These are phyloP conservation scores for Parastagonospora avenae DNA, from an alignment of 2,329 filamentous ascomycete genomes.

Conservation along the genomic window DNA sequence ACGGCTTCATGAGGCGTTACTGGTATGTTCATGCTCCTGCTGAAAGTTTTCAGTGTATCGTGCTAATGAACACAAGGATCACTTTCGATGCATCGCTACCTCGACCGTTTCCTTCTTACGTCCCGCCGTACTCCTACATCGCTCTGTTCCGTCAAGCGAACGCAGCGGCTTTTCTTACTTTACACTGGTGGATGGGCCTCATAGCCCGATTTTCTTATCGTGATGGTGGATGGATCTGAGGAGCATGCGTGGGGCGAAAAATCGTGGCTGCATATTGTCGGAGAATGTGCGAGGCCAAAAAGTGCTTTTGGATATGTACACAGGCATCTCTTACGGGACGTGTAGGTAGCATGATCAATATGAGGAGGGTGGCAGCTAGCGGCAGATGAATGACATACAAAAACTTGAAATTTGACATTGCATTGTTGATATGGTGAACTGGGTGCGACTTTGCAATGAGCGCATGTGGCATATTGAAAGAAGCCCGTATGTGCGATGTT, in stretches of 20 bases:
- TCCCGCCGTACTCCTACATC: not conserved
- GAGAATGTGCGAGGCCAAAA: slow-evolving; percentile 2
- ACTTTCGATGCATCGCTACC: not conserved
- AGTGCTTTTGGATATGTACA: slow-evolving; percentile 4
- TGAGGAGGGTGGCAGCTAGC: not conserved
- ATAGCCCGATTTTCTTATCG: not conserved
- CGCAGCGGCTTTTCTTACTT: not conserved
- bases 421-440: not conserved
- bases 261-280: not conserved
- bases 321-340: not conserved
- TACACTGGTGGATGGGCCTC: not conserved
- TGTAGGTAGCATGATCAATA: not conserved
- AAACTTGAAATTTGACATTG: not conserved
- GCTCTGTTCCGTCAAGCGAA: not conserved
- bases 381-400: not conserved
- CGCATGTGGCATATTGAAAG: not conserved
- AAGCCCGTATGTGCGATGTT: not conserved
- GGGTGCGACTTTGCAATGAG: not conserved
- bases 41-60: not conserved
- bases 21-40: not conserved
- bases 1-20: not conserved
- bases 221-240: not conserved
- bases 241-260: not conserved
- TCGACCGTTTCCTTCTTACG: not conserved
- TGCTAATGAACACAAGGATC: not conserved